Evolutionary conservation across 257 asterid genomes (phyloP).

Genomic region (Rhazya stricta): DNA sequence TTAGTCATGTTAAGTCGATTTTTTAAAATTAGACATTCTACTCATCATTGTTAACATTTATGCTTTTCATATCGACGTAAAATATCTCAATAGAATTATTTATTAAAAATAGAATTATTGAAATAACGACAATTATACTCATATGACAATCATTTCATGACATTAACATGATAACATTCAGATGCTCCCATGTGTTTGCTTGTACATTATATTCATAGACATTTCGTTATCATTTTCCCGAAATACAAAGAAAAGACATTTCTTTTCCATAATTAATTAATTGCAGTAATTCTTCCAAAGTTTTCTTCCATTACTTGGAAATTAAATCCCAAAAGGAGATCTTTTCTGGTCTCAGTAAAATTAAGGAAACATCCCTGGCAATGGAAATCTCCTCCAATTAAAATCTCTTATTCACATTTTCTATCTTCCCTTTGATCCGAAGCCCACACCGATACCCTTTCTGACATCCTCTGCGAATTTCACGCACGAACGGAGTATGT

Average conservation of each 20-base stretch:
- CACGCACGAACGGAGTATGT: not conserved
- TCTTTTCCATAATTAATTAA: not conserved
- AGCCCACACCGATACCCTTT: not conserved
- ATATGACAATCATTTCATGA: too few species aligned
- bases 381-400: slow-evolving; percentile 3
- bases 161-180: too few species aligned
- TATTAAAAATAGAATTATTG: too few species aligned
- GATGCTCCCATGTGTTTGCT: too few species aligned
- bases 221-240: too few species aligned
- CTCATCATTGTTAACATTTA: too few species aligned
- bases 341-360: not conserved
- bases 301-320: not conserved
- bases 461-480: not conserved
- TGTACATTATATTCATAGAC: too few species aligned
- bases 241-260: not conserved
- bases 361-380: not conserved
- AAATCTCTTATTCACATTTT: not conserved
- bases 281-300: not conserved
- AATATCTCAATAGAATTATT: too few species aligned
- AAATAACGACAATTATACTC: too few species aligned
- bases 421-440: slow-evolving; percentile 1
- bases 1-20: too few species aligned
- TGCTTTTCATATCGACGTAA: too few species aligned
- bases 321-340: not conserved
- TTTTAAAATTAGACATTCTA: too few species aligned